Evolutionary conservation across 371 early-diverging fungal genomes (phyloP).

Genomic region (Syncephalastrum sp.): DNA sequence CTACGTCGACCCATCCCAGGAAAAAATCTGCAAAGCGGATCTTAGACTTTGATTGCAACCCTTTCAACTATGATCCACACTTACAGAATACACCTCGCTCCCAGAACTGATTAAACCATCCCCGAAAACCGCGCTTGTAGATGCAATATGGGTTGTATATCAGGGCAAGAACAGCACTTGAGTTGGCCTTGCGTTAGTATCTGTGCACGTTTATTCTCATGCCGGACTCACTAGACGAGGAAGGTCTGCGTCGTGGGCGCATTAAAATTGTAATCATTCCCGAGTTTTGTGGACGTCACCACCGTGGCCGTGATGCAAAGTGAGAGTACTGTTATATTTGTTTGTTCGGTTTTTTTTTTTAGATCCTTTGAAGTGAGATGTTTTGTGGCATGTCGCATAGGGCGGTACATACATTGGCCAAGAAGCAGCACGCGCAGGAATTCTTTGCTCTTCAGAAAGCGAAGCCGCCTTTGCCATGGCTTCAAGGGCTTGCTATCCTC

Average conservation of each 20-base stretch:
- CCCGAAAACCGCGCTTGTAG: constrained; percentile 51
- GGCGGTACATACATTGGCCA: constrained; percentile 28
- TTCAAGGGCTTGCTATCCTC: too few relatives aligned
- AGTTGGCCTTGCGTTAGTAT: too few relatives aligned
- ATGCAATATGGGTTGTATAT: constrained; percentile 63
- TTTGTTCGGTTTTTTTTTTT: neutral
- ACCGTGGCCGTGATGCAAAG: constrained; percentile 74
- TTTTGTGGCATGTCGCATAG: neutral
- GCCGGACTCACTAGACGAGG: constrained; percentile 54
- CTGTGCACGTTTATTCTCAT: neutral
- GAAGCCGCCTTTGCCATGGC: constrained; percentile 21
- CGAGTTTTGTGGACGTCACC: constrained; percentile 56
- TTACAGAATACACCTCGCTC: constrained; percentile 55
- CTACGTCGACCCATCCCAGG: constrained; percentile 70
- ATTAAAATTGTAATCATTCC: constrained; percentile 35
- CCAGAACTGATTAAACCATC: constrained; percentile 49
- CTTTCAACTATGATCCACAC: neutral
- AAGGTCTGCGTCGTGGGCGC: constrained; percentile 73
- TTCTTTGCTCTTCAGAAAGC: constrained; percentile 22
- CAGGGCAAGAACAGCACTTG: constrained; percentile 52
- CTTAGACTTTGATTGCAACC: neutral
- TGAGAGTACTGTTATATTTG: constrained; percentile 39
- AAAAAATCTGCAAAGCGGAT: constrained; percentile 37
- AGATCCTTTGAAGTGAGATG: neutral
- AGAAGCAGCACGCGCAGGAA: constrained; percentile 29